A percentile compares a stretch with the other conserved stretches of the same genome.
These are phyloP conservation scores for Rhododendron kiyosumense DNA, from an alignment of 148 eudicot genomes.

Conservation along the genomic window DNA sequence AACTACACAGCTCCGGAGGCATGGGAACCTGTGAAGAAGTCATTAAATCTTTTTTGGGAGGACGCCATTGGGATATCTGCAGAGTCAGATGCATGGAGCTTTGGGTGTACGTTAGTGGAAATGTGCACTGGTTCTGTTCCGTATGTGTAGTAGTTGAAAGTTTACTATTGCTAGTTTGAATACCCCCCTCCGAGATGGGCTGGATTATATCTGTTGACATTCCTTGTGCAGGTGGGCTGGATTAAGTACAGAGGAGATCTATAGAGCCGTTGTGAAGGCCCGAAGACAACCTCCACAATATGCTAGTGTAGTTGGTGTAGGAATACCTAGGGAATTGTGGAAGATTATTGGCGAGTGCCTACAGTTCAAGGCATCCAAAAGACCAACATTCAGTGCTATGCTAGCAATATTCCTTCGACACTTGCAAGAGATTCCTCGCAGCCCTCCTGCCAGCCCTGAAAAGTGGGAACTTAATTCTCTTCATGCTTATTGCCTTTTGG, in stretches of 20 bases:
- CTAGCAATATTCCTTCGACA: constrained; percentile 82
- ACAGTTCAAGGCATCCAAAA: constrained; percentile 73
- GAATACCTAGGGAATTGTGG: constrained; percentile 96
- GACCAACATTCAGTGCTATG: constrained; percentile 92
- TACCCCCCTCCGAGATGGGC: background rate
- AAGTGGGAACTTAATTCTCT: constrained; percentile 65
- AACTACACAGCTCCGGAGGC: constrained; percentile 98
- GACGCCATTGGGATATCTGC: constrained; percentile 88
- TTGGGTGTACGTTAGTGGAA: constrained; percentile 97
- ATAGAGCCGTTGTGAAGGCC: constrained; percentile 78
- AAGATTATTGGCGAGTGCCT: constrained; percentile 97
- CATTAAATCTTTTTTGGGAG: constrained; percentile 88
- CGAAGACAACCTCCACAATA: constrained; percentile 92
- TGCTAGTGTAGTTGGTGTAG: constrained; percentile 96
- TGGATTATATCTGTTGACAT: constrained; percentile 14
- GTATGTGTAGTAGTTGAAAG: constrained; percentile 41
- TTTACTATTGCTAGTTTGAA: constrained; percentile 3
- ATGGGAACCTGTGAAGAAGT: constrained; percentile 94
- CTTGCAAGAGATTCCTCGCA: constrained; percentile 82
- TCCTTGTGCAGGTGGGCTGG: constrained; percentile 81
- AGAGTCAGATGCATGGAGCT: constrained; percentile 99
- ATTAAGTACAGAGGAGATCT: constrained; percentile 86
- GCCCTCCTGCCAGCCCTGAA: constrained; percentile 85
- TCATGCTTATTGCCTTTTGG: background rate
- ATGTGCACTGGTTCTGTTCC: constrained; percentile 97